A percentile compares a stretch with the other conserved stretches of the same genome.
Conservation (phyloP, 257 asterid species). For the Nicotiana benthamiana region DNA sequence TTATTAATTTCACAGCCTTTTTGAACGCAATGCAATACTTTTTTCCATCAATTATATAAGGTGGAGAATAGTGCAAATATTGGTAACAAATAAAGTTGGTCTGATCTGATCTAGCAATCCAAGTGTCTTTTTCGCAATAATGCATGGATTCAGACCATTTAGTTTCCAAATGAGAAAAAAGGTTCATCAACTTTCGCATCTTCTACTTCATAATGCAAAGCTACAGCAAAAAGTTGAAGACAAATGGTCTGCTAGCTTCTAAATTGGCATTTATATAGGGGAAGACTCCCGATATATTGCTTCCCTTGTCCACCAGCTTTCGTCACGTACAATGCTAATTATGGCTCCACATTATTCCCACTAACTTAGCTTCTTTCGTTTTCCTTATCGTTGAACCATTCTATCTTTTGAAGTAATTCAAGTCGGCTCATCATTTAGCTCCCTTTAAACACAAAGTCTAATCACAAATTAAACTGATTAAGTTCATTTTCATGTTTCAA, state of each 20-base stretch:
- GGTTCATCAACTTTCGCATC: neutral
- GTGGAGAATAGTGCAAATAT: neutral
- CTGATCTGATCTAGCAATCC: neutral
- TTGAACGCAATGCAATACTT: constrained; percentile 3
- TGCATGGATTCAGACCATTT: neutral
- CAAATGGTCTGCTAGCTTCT: neutral
- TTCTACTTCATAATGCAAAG: neutral
- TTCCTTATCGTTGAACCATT: no score
- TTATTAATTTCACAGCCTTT: neutral
- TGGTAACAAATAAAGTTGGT: neutral
- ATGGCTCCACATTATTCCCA: no score
- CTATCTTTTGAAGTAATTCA: no score
- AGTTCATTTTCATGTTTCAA: no score
- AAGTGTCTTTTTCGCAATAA: neutral
- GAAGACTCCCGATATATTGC: neutral
- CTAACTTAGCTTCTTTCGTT: no score
- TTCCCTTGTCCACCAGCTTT: no score
- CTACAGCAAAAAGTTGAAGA: neutral
- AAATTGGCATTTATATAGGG: neutral
- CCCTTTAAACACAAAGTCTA: no score
- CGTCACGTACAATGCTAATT: no score
- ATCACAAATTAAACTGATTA: no score
- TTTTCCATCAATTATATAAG: neutral
- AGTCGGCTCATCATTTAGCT: no score
- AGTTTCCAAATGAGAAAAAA: neutral